Evolutionary conservation across 129 eudicot genomes (phyloP).

Genomic region (Saposhnikovia divaricata): DNA sequence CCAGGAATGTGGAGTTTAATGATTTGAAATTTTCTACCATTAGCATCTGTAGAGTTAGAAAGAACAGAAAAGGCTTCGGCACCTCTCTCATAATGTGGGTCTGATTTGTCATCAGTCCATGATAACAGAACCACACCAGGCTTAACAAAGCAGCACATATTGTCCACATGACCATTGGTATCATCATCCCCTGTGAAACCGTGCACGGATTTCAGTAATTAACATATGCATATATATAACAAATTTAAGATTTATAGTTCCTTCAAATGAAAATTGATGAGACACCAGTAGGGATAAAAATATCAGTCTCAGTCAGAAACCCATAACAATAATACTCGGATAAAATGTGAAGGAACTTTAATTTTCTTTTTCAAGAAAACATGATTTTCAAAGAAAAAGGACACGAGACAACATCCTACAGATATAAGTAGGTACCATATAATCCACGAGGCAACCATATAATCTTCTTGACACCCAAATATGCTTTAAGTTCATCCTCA

Average conservation of each 20-base stretch:
- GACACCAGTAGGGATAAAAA: neutral
- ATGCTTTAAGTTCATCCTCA: slow-evolving; percentile 72
- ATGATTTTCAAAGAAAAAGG: neutral
- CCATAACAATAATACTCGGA: neutral
- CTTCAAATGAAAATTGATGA: slow-evolving; percentile 1
- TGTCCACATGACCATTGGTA: slow-evolving; percentile 90
- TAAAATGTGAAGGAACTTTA: neutral
- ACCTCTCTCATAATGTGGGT: slow-evolving; percentile 79
- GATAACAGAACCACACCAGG: slow-evolving; percentile 83
- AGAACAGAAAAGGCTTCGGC: slow-evolving; percentile 68
- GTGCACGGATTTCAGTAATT: neutral
- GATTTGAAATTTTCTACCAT: slow-evolving; percentile 59
- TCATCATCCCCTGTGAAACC: slow-evolving; percentile 78
- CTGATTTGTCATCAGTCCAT: slow-evolving; percentile 88
- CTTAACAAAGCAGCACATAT: slow-evolving; percentile 90
- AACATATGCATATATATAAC: neutral
- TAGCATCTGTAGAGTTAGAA: slow-evolving; percentile 58
- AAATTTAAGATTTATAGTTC: neutral
- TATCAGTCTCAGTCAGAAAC: neutral
- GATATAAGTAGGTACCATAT: slow-evolving; percentile 36
- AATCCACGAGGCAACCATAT: slow-evolving; percentile 92
- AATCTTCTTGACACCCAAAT: slow-evolving; percentile 70
- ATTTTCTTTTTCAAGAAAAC: neutral
- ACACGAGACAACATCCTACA: neutral
- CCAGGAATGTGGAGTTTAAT: slow-evolving; percentile 92